These are phyloP conservation scores for Alternaria gansuensis DNA, from an alignment of 2,329 filamentous ascomycete species.

Conservation along the genomic window DNA sequence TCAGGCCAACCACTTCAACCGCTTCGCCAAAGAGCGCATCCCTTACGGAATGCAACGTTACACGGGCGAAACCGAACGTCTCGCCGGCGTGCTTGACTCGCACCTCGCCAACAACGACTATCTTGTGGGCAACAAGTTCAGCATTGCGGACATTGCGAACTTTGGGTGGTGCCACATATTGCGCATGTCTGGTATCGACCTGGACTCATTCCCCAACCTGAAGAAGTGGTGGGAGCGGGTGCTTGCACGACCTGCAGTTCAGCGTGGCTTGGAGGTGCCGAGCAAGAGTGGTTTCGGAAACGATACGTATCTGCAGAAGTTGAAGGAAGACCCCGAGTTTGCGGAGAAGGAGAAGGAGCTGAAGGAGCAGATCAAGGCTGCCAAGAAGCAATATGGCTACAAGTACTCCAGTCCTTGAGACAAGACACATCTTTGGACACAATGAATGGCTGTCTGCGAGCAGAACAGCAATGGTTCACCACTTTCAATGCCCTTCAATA, in stretches of 20 bases:
- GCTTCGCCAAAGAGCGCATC: conserved; percentile 56
- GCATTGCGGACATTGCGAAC: conserved; percentile 58
- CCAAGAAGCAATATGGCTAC: conserved; percentile 59
- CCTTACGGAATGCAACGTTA: conserved; percentile 58
- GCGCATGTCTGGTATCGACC: conserved; percentile 54
- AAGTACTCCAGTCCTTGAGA: conserved; percentile 54
- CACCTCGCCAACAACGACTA: conserved; percentile 55
- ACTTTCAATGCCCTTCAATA: not conserved
- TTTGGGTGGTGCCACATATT: conserved; percentile 57
- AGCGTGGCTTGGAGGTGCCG: conserved; percentile 53
- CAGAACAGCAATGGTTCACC: not conserved
- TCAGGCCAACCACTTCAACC: conserved; percentile 53
- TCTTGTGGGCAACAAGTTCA: conserved; percentile 58
- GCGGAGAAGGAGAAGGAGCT: conserved; percentile 57
- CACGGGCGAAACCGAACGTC: conserved; percentile 59
- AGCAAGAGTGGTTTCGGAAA: conserved; percentile 55
- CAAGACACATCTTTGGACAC: not conserved
- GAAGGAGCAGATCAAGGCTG: conserved; percentile 50
- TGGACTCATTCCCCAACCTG: conserved; percentile 55
- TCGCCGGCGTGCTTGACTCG: conserved; percentile 57
- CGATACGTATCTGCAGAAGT: conserved; percentile 50
- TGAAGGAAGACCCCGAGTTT: conserved; percentile 60
- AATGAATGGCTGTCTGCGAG: not conserved
- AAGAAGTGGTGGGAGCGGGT: conserved; percentile 58
- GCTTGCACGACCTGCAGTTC: conserved; percentile 54